phyloP scores from a whole-genome alignment of 805 yeast genomes.

The Zygosaccharomyces kombuchaensis region DNA sequence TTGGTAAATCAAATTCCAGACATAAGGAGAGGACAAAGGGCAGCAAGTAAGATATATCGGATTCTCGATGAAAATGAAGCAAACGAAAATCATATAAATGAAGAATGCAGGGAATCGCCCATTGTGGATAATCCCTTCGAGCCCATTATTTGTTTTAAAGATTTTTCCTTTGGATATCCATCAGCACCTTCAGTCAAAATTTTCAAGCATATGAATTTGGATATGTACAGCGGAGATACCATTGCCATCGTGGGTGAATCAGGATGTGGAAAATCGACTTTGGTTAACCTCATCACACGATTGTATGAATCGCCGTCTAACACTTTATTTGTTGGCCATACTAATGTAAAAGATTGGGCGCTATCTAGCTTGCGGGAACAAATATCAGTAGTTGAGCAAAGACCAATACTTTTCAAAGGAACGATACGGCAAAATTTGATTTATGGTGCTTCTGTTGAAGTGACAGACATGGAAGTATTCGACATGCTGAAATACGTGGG shows the following conservation, averaged over 20 bases:
- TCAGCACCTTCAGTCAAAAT: slow-evolving; percentile 29
- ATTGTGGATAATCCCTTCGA: background rate
- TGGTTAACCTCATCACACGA: slow-evolving; percentile 52
- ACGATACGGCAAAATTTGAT: slow-evolving; percentile 64
- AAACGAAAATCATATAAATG: slow-evolving; percentile 7
- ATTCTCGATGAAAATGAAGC: slow-evolving; percentile 29
- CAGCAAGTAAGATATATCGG: slow-evolving; percentile 50
- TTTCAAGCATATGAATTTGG: slow-evolving; percentile 42
- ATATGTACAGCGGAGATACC: slow-evolving; percentile 43
- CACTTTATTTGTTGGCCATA: slow-evolving; percentile 42
- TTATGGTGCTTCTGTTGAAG: slow-evolving; percentile 46
- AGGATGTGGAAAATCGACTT: slow-evolving; percentile 89
- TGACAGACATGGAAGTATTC: slow-evolving; percentile 37
- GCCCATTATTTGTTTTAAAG: slow-evolving; percentile 38
- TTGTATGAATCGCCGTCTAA: slow-evolving; percentile 42
- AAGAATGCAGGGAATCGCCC: slow-evolving; percentile 2
- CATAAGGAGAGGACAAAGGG: slow-evolving; percentile 72
- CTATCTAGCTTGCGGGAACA: slow-evolving; percentile 45
- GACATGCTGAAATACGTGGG: slow-evolving; percentile 44
- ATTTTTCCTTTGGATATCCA: slow-evolving; percentile 51
- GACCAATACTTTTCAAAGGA: slow-evolving; percentile 67
- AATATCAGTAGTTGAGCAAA: slow-evolving; percentile 73
- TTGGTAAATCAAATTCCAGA: slow-evolving; percentile 70
- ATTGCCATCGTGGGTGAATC: slow-evolving; percentile 79
- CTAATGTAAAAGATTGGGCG: slow-evolving; percentile 45